Evolutionary conservation across 257 asterid genomes (phyloP).

Genomic region (Solanum acaule): DNA sequence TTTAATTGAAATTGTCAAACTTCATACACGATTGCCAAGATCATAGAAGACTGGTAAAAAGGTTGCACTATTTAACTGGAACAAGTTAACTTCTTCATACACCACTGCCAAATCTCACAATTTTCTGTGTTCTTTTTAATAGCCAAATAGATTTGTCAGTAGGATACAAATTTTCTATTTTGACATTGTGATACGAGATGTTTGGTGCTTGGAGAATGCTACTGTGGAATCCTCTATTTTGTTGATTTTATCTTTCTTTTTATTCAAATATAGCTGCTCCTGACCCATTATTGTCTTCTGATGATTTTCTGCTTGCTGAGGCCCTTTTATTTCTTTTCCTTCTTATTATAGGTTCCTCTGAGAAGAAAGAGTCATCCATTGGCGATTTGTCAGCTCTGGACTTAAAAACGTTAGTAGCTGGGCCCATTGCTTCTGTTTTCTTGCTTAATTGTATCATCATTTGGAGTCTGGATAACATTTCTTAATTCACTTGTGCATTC

Average conservation of each 20-base stretch:
- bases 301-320: neutral
- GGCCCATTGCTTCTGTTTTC: neutral
- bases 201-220: neutral
- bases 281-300: neutral
- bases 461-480: neutral
- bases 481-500: neutral
- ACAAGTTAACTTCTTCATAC: neutral
- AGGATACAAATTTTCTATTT: neutral
- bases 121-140: neutral
- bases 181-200: neutral
- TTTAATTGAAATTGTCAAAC: neutral
- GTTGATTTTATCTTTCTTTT: neutral
- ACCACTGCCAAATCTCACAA: neutral
- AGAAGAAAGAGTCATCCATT: slow-evolving; percentile 44
- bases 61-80: neutral
- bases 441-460: neutral
- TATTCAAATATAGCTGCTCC: neutral
- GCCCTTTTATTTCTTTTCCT: neutral
- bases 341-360: slow-evolving; percentile 47
- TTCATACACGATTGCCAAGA: neutral
- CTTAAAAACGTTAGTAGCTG: slow-evolving; percentile 50
- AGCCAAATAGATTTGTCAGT: neutral
- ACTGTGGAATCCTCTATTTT: neutral
- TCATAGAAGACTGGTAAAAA: neutral
- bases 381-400: slow-evolving; percentile 74